Conservation (phyloP, 169 alveolate species). For the Eimeria maxima region DNA sequence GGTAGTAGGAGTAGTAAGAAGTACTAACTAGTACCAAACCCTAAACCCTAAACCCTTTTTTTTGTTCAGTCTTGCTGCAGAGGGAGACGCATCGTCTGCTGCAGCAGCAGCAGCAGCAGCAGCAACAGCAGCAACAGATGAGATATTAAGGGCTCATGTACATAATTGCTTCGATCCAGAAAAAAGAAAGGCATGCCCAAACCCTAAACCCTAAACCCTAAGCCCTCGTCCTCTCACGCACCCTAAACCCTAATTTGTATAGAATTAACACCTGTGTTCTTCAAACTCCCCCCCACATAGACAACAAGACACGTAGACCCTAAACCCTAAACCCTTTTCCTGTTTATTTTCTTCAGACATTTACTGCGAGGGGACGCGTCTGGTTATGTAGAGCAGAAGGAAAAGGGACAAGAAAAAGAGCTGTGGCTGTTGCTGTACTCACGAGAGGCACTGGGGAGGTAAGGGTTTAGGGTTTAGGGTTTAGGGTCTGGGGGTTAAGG, state of each 20-base stretch:
- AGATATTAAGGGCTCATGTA: not conserved
- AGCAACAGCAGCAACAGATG: slow-evolving; percentile 16
- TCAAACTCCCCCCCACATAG: no score
- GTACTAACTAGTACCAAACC: no score
- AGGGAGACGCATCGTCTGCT: not conserved
- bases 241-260: not conserved
- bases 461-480: slow-evolving; percentile 50
- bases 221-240: not conserved
- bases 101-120: slow-evolving; percentile 50
- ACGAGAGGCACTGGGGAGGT: slow-evolving; percentile 91
- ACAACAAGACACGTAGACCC: not conserved
- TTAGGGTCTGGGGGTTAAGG: not conserved
- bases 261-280: no score
- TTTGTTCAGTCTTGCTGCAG: not conserved
- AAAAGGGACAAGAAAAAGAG: slow-evolving; percentile 90
- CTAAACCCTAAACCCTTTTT: not conserved
- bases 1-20: no score
- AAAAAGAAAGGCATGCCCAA: slow-evolving; percentile 25
- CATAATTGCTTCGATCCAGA: slow-evolving; percentile 21
- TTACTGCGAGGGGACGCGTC: slow-evolving; percentile 87
- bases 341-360: slow-evolving; percentile 83
- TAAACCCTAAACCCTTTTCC: not conserved
- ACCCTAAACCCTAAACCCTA: not conserved
- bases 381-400: slow-evolving; percentile 92
- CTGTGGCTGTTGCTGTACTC: slow-evolving; percentile 90